phyloP scores from a whole-genome alignment of 1,139 yeast species.

The Blastobotrys ciferrii region DNA sequence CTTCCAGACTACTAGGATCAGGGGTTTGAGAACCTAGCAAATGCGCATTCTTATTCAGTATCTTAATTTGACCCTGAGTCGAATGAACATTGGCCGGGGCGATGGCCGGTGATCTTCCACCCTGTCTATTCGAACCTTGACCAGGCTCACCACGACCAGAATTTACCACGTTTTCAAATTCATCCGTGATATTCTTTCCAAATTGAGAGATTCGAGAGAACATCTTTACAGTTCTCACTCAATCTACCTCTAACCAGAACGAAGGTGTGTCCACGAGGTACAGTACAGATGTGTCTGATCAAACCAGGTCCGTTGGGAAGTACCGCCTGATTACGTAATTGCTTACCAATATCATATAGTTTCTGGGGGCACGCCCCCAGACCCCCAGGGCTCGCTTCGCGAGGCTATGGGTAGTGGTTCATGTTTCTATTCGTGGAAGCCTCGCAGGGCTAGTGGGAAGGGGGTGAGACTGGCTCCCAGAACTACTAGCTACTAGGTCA shows the following conservation, averaged over 20 bases:
- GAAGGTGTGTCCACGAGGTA: not conserved
- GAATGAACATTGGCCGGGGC: conserved; percentile 10
- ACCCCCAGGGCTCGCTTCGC: too few species aligned
- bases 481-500: too few species aligned
- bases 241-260: not conserved
- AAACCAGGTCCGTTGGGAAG: not conserved
- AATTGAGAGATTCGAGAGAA: conserved; percentile 59
- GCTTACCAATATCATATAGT: too few species aligned
- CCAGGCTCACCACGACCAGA: conserved; percentile 7
- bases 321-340: not conserved
- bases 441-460: too few species aligned
- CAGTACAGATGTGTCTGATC: not conserved
- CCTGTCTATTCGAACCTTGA: not conserved
- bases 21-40: conserved; percentile 32
- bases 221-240: conserved; percentile 39
- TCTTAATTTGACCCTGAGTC: conserved; percentile 23
- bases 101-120: not conserved
- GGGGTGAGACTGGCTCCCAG: too few species aligned
- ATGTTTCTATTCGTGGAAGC: too few species aligned
- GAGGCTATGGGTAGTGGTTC: too few species aligned
- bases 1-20: conserved; percentile 27
- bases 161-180: conserved; percentile 41
- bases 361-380: too few species aligned
- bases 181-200: conserved; percentile 66
- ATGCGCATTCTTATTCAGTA: conserved; percentile 31